A percentile compares a stretch with the other conserved stretches of the same genome.
Conservation (phyloP, 164 flowering plant genomes). For the Liriodendron chinense region DNA sequence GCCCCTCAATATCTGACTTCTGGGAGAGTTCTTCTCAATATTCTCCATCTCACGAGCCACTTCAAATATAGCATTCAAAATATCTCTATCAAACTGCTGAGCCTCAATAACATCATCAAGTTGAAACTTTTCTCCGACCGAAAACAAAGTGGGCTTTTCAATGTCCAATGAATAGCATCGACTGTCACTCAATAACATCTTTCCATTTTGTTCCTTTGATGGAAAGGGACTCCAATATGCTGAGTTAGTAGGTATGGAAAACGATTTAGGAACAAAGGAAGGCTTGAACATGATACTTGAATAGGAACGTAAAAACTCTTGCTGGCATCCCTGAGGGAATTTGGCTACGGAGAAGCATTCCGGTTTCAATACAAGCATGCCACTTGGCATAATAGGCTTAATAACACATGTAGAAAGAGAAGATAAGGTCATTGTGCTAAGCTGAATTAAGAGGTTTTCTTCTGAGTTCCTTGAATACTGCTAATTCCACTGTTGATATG, state of each 20-base stretch:
- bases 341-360: neutral
- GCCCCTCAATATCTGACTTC: constrained; percentile 74
- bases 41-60: constrained; percentile 91
- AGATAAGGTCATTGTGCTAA: neutral
- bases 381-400: neutral
- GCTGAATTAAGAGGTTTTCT: neutral
- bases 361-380: constrained; percentile 3
- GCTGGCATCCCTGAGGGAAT: constrained; percentile 4
- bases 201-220: constrained; percentile 5
- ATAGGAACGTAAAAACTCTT: constrained; percentile 15
- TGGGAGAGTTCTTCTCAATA: constrained; percentile 65
- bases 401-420: constrained; percentile 10
- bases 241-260: constrained; percentile 10
- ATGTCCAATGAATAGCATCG: constrained; percentile 33
- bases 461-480: neutral
- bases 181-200: constrained; percentile 15
- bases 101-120: constrained; percentile 91
- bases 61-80: constrained; percentile 69
- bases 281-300: constrained; percentile 11
- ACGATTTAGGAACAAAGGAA: constrained; percentile 13
- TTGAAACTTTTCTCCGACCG: constrained; percentile 65
- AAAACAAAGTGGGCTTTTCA: constrained; percentile 24
- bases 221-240: constrained; percentile 10
- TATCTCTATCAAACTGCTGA: constrained; percentile 88
- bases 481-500: neutral